Conservation (phyloP, 148 eudicot species). For the Drosera capensis region DNA sequence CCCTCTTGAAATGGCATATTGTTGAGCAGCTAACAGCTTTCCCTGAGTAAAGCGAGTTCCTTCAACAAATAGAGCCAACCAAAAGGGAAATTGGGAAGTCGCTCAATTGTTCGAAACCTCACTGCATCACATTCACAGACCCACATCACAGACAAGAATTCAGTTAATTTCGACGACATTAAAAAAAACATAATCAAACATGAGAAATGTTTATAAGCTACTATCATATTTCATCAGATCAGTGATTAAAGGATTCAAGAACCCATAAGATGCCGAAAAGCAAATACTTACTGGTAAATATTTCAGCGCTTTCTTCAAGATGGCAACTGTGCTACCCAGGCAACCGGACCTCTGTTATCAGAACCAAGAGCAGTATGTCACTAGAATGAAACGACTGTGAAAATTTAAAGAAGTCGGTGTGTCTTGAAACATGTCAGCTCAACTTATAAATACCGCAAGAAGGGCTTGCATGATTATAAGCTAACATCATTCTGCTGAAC, state of each 20-base stretch:
- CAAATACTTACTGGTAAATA: conserved; percentile 57
- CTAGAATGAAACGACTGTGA: neutral
- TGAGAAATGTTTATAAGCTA: conserved; percentile 44
- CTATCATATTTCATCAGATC: neutral
- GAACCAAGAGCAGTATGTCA: conserved; percentile 2
- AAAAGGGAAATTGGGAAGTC: conserved; percentile 55
- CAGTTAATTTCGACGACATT: no score
- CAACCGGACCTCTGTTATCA: conserved; percentile 64
- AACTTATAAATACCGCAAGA: no score
- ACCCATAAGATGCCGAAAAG: neutral
- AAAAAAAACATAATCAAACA: neutral
- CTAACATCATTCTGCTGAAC: neutral
- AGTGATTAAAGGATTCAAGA: neutral
- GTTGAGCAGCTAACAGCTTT: conserved; percentile 52
- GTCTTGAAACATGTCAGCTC: no score
- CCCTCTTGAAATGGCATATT: conserved; percentile 42
- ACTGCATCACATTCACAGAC: conserved; percentile 19
- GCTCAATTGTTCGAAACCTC: conserved; percentile 38
- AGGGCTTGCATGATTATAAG: no score
- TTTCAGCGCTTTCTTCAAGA: conserved; percentile 68
- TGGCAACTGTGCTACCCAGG: conserved; percentile 69
- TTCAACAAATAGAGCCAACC: conserved; percentile 55
- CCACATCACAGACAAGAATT: neutral
- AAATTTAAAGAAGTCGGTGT: no score
- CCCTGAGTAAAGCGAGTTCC: conserved; percentile 57